Evolutionary conservation across 202 grass and related monocot species (phyloP).

Genomic region (Hordeum pubiflorum): DNA sequence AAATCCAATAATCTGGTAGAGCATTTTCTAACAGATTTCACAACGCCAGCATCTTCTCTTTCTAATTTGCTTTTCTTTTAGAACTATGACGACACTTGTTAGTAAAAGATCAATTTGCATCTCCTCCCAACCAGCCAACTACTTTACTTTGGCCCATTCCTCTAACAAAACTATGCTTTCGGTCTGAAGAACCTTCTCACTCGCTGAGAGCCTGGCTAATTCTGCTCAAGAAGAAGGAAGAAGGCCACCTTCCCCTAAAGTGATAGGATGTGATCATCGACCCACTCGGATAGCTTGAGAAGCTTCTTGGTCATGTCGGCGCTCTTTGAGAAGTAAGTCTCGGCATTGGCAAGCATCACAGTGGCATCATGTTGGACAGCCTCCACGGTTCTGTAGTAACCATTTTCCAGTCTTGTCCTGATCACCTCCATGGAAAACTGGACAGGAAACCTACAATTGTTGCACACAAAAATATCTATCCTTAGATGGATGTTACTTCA

Average conservation of each 20-base stretch:
- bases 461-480: conserved; percentile 8
- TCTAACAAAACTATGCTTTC: conserved; percentile 33
- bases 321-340: conserved; percentile 64
- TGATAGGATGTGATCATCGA: conserved; percentile 38
- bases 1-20: conserved; percentile 23
- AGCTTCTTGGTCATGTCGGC: conserved; percentile 64
- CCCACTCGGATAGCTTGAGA: conserved; percentile 43
- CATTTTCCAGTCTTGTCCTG: conserved; percentile 66
- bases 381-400: conserved; percentile 74
- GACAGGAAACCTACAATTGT: conserved; percentile 61
- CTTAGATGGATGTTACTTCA: neutral
- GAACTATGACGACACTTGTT: conserved; percentile 8
- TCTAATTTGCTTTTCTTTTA: conserved; percentile 2
- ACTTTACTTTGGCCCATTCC: conserved; percentile 15
- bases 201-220: conserved; percentile 15
- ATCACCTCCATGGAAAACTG: conserved; percentile 85
- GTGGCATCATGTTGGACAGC: conserved; percentile 65
- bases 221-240: neutral
- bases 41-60: conserved; percentile 2
- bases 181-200: conserved; percentile 7
- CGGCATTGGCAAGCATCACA: conserved; percentile 59
- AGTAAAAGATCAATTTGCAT: conserved; percentile 12
- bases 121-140: neutral
- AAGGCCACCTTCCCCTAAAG: conserved; percentile 27
- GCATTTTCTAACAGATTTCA: conserved; percentile 18